These are phyloP conservation scores for Pseudogymnoascus sp. DNA, from an alignment of 2,329 filamentous ascomycete genomes.

Conservation along the genomic window DNA sequence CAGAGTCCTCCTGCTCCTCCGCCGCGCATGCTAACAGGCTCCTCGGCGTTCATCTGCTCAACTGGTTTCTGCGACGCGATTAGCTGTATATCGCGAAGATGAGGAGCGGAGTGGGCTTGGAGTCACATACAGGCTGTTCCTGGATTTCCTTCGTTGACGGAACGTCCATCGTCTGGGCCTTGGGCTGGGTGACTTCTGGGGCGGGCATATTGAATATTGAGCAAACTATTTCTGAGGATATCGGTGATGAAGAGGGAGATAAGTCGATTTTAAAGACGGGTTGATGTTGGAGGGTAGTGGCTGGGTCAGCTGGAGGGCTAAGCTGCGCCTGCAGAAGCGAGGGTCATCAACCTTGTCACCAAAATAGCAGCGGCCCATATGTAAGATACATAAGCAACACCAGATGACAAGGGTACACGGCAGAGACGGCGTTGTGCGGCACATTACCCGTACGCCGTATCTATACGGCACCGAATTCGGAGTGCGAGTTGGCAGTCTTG, in stretches of 20 bases:
- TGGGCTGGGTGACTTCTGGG: constrained; percentile 5
- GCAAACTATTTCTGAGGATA: not conserved
- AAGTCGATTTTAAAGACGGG: not conserved
- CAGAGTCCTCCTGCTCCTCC: constrained; percentile 19
- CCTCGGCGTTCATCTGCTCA: constrained; percentile 11
- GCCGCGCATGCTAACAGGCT: constrained; percentile 17
- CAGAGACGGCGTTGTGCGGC: not conserved
- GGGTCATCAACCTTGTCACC: not conserved
- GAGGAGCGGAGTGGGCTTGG: not conserved
- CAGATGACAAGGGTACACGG: not conserved
- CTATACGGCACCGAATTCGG: not conserved
- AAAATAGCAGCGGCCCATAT: not conserved
- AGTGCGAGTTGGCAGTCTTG: not conserved
- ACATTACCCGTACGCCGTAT: not conserved
- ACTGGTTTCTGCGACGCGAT: constrained; percentile 9
- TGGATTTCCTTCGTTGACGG: constrained; percentile 9
- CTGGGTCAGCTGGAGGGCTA: constrained; percentile 6
- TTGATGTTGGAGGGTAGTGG: not conserved
- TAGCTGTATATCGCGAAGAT: not conserved
- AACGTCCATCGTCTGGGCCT: constrained; percentile 7
- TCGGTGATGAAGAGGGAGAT: not conserved
- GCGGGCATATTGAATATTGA: constrained; percentile 7
- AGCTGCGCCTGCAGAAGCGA: constrained; percentile 1
- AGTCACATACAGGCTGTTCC: constrained; percentile 17
- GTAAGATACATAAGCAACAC: not conserved